Evolutionary conservation across 371 early-diverging fungal genomes (phyloP).

Genomic region (Mortierella sp.): DNA sequence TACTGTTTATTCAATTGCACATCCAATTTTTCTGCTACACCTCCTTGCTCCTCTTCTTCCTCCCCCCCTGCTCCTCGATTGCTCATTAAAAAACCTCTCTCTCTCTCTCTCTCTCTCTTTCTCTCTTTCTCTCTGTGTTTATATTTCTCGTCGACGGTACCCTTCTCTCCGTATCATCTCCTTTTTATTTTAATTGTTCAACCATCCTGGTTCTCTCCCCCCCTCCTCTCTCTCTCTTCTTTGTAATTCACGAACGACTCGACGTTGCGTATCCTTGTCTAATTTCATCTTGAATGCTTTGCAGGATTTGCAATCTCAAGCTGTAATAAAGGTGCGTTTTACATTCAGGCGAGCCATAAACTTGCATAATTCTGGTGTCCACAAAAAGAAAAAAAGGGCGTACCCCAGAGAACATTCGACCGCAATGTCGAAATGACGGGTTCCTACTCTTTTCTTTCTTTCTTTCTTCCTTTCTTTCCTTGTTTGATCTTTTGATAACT

Average conservation of each 20-base stretch:
- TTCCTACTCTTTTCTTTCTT: neutral
- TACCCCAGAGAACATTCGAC: neutral
- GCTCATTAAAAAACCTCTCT: constrained; percentile 9
- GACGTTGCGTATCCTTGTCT: constrained; percentile 8
- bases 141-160: constrained; percentile 4
- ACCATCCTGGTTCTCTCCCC: neutral
- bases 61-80: constrained; percentile 31
- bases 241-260: constrained; percentile 32
- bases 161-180: constrained; percentile 1
- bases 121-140: neutral
- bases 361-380: neutral
- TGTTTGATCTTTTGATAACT: constrained; percentile 3
- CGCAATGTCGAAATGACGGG: constrained; percentile 4
- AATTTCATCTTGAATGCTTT: constrained; percentile 3
- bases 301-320: constrained; percentile 13
- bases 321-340: constrained; percentile 7
- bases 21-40: constrained; percentile 12
- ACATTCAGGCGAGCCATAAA: neutral
- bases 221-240: constrained; percentile 13
- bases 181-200: constrained; percentile 10
- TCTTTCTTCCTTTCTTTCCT: constrained; percentile 1
- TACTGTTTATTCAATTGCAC: neutral
- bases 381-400: constrained; percentile 12
- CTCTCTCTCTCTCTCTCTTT: too few relatives aligned
- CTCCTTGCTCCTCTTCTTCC: constrained; percentile 33